phyloP scores from a whole-genome alignment of 2,329 filamentous ascomycete species.

The Cryphonectria nitschkei region DNA sequence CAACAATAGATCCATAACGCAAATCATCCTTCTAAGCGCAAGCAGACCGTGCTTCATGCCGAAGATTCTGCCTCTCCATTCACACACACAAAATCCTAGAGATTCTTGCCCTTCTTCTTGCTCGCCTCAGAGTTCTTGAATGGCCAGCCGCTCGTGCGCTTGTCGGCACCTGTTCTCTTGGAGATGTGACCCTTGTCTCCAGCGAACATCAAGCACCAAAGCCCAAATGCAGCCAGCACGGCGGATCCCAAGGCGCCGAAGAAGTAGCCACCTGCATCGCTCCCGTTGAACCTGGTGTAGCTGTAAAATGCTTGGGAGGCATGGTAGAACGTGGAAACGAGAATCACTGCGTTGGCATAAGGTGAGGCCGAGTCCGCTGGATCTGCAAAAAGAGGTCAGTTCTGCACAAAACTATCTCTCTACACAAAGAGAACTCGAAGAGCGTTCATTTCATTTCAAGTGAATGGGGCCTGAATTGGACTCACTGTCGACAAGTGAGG shows the following conservation, averaged over 20 bases:
- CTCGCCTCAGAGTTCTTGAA: conserved; percentile 43
- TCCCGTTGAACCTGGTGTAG: conserved; percentile 67
- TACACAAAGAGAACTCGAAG: too few species aligned
- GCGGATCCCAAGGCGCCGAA: conserved; percentile 63
- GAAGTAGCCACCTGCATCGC: conserved; percentile 60
- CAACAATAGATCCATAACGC: neutral
- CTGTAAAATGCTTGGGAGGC: conserved; percentile 63
- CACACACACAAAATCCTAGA: conserved; percentile 11
- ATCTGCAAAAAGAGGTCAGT: conserved; percentile 27
- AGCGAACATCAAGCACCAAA: conserved; percentile 61
- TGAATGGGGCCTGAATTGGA: neutral
- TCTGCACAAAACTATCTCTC: neutral
- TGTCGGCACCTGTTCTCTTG: conserved; percentile 45
- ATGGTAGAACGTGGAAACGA: conserved; percentile 71
- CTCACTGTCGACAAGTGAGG: conserved; percentile 49
- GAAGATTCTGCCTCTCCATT: too few species aligned
- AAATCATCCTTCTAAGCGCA: neutral
- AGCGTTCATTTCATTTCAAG: too few species aligned
- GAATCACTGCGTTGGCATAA: conserved; percentile 67
- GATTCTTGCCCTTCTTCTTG: conserved; percentile 35
- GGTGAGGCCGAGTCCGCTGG: conserved; percentile 54
- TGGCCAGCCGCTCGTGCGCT: conserved; percentile 46
- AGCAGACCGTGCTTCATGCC: neutral
- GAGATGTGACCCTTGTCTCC: conserved; percentile 41
- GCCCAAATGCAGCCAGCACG: conserved; percentile 61